Evolutionary conservation across 169 alveolate genomes (phyloP), one percentile per base, ranked within the genome.

Genomic region (Plasmodium reichenowi): DNA sequence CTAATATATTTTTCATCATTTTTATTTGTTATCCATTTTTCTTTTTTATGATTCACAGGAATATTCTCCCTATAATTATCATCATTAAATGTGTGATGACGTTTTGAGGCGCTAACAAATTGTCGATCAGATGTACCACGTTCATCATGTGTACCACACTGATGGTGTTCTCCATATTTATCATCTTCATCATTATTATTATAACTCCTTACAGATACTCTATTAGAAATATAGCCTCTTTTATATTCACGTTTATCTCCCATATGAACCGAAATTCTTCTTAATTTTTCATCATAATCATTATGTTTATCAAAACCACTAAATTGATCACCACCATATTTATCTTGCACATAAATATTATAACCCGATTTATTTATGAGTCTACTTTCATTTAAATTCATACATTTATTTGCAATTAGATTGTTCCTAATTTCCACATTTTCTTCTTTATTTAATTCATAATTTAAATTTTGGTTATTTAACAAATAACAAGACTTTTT

Each of bases 351-450:
- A 38, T 43, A 74, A 8, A 45, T 38, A 74, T 74, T 62, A n/a
- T 74, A 58, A 50, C 88, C 63, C 6, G 64, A 7, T 20, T 74
- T 74, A 59, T 43, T 59, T 12, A 60, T 15, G 47, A 17, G 10
- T n/a, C 63, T 74, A 12, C 26, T n/a, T 60, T 74, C 74, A 43
- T 50, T 74, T 59, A 60, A 38, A 50, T 74, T 62, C n/a, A 15
- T 5, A 12, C 38, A 8, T 26, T 59, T 58, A 38, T 74, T 32
- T 10, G 26, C 38, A 24, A 26, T 17, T 29, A 26, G 13, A 3
- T 66, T 29, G 6, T 9, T 66, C 43, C 56, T 66, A 4, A 4
- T 24, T 66, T 38, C 56, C 15, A 9, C 12, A 15, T 66, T 66
- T n/a, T 12, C 74, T 2, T 66, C 52, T n/a, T 5, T 24, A 66